These are phyloP conservation scores for Allantophomopsis cytisporea DNA, from an alignment of 2,329 filamentous ascomycete genomes.

Conservation along the genomic window DNA sequence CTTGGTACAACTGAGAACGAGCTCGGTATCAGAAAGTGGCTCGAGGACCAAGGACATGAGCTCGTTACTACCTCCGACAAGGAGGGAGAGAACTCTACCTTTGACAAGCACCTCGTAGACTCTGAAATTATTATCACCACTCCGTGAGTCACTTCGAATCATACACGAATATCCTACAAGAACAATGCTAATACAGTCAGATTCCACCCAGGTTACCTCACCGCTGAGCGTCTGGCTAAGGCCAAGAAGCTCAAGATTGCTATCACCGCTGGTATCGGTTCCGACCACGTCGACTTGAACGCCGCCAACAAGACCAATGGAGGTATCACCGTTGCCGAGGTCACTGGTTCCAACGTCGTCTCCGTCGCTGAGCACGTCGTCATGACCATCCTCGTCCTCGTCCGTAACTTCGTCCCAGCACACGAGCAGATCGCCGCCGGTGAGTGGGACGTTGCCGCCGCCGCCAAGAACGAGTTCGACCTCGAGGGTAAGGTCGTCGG, in stretches of 20 bases:
- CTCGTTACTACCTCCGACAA: constrained; percentile 97
- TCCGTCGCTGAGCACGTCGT: constrained; percentile 98
- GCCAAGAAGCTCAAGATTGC: constrained; percentile 99
- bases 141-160: constrained; percentile 41
- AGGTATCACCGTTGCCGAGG: constrained; percentile 91
- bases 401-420: constrained; percentile 97
- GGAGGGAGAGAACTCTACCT: constrained; percentile 83
- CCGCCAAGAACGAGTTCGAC: constrained; percentile 97
- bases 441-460: constrained; percentile 90
- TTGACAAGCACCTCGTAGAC: constrained; percentile 91
- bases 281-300: constrained; percentile 79
- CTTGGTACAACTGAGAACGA: constrained; percentile 92
- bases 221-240: constrained; percentile 87
- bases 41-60: constrained; percentile 93
- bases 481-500: constrained; percentile 96
- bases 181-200: constrained; percentile 26
- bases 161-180: too few relatives aligned
- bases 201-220: constrained; percentile 98
- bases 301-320: constrained; percentile 98
- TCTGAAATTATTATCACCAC: constrained; percentile 99
- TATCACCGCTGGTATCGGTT: constrained; percentile 93
- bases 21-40: constrained; percentile 92
- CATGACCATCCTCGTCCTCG: constrained; percentile 93
- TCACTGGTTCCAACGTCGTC: constrained; percentile 96
- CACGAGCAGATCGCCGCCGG: constrained; percentile 85